Evolutionary conservation across 2,329 filamentous ascomycete genomes (phyloP).

Genomic region (Claviceps fusiformis): DNA sequence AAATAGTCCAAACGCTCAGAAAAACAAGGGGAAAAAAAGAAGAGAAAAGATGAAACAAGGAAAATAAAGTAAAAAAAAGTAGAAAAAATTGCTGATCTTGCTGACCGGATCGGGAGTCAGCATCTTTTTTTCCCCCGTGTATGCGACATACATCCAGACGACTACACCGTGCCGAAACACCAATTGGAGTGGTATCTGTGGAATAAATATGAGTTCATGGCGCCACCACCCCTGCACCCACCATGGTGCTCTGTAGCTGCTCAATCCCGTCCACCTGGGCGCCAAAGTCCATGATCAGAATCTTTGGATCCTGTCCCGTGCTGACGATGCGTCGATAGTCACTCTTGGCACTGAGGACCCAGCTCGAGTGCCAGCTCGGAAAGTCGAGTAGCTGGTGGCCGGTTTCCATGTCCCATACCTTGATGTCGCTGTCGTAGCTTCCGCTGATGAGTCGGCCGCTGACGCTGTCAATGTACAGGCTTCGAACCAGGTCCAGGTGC

Average conservation of each 20-base stretch:
- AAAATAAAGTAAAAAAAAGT: neutral
- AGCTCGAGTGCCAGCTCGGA: slow-evolving; percentile 89
- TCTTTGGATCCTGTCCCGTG: slow-evolving; percentile 85
- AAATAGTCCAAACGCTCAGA: neutral
- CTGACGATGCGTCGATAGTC: slow-evolving; percentile 92
- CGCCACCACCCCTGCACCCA: neutral
- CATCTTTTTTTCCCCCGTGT: no score
- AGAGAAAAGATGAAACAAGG: neutral
- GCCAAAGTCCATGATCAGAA: slow-evolving; percentile 88
- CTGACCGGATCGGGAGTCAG: no score
- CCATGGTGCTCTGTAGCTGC: slow-evolving; percentile 34
- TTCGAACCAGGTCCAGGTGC: slow-evolving; percentile 76
- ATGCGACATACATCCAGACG: no score
- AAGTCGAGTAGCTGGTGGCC: slow-evolving; percentile 71
- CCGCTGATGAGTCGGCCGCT: slow-evolving; percentile 81
- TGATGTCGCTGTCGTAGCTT: slow-evolving; percentile 90
- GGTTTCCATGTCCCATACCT: slow-evolving; percentile 78
- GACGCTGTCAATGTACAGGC: slow-evolving; percentile 76
- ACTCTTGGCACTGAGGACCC: slow-evolving; percentile 92
- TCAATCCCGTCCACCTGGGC: slow-evolving; percentile 44
- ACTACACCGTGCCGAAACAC: no score
- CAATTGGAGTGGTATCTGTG: no score
- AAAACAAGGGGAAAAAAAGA: neutral
- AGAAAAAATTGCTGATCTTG: neutral
- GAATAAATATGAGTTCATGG: neutral